Percentiles rank a stretch among this genome's conserved stretches.
These are phyloP conservation scores for Lonicera japonica DNA, from an alignment of 129 eudicot species.

Conservation along the genomic window DNA sequence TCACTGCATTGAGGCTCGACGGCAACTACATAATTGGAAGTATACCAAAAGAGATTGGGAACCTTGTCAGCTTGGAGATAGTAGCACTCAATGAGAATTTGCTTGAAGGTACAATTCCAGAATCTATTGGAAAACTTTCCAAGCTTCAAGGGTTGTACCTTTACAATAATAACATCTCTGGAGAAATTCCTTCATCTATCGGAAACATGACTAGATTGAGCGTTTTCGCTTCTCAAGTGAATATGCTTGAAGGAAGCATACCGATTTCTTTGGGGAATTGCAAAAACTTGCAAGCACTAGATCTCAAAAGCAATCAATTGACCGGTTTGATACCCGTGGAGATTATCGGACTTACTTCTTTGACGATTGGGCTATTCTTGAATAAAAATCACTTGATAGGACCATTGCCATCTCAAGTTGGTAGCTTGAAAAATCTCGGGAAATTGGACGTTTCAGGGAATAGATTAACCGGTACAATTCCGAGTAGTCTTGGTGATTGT, in stretches of 20 bases:
- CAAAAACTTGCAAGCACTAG: neutral
- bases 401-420: neutral
- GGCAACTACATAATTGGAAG: conserved; percentile 5
- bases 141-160: neutral
- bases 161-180: neutral
- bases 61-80: conserved; percentile 1
- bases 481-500: neutral
- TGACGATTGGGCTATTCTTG: neutral
- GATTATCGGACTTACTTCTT: conserved; percentile 1
- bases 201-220: neutral
- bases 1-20: neutral
- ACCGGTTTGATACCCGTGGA: neutral
- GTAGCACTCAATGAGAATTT: neutral
- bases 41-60: conserved; percentile 4
- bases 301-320: conserved; percentile 3
- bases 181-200: conserved; percentile 13
- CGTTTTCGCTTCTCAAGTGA: neutral
- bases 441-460: neutral
- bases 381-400: conserved; percentile 2
- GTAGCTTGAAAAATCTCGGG: neutral
- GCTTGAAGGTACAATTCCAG: conserved; percentile 6
- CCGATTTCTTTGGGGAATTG: conserved; percentile 3
- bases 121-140: conserved; percentile 7
- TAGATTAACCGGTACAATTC: too few relatives aligned
- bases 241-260: conserved; percentile 9